phyloP scores from a whole-genome alignment of 495 filamentous ascomycete genomes.

The Penicillium goetzii region DNA sequence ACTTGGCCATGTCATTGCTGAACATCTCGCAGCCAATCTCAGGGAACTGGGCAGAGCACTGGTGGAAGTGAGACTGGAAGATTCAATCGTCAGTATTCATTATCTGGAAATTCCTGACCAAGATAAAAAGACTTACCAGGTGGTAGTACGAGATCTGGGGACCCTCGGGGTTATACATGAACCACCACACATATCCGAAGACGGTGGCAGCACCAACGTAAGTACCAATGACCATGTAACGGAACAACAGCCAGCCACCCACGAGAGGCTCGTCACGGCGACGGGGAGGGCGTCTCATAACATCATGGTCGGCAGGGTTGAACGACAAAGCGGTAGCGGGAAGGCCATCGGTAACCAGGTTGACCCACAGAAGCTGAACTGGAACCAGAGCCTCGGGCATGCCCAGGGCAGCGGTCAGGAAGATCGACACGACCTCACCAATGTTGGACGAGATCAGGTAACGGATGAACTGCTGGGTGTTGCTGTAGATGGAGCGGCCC shows the following conservation, averaged over 20 bases:
- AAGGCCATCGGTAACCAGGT: conserved; percentile 96
- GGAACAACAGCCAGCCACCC: conserved; percentile 94
- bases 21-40: conserved; percentile 97
- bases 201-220: conserved; percentile 97
- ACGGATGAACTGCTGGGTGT: conserved; percentile 99
- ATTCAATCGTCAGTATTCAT: conserved; percentile 16
- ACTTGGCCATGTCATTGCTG: conserved; percentile 81
- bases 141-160: conserved; percentile 94
- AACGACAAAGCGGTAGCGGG: conserved; percentile 96
- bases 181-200: conserved; percentile 99
- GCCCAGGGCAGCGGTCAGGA: conserved; percentile 92
- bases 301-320: conserved; percentile 95
- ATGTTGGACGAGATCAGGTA: conserved; percentile 99
- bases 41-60: conserved; percentile 82
- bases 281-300: conserved; percentile 90
- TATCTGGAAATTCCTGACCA: background rate
- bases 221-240: conserved; percentile 93
- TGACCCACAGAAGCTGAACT: conserved; percentile 98
- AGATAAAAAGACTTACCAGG: conserved; percentile 59
- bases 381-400: conserved; percentile 99
- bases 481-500: conserved; percentile 98
- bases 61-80: conserved; percentile 81
- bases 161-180: conserved; percentile 91
- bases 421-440: conserved; percentile 98
- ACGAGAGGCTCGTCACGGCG: conserved; percentile 92